Evolutionary conservation across 345 rosid species (phyloP).

Genomic region (Combretum micranthum): DNA sequence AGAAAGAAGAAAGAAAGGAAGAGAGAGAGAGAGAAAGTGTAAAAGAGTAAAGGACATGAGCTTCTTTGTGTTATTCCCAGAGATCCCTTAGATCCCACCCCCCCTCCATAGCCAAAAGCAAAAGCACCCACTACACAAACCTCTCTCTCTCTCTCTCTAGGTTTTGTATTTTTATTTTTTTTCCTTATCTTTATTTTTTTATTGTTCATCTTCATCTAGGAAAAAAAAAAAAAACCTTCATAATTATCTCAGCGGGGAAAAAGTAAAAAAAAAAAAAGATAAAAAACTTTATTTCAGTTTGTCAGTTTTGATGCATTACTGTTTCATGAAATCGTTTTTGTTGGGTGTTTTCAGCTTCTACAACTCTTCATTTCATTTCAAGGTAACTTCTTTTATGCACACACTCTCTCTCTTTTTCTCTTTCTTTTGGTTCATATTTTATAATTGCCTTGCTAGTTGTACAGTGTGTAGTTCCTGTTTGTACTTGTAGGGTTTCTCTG

Average conservation of each 20-base stretch:
- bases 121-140: background rate
- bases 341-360: background rate
- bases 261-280: background rate
- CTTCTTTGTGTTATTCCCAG: background rate
- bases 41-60: too few species aligned
- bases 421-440: too few species aligned
- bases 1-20: too few species aligned
- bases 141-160: slow-evolving; percentile 1
- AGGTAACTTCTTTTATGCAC: too few species aligned
- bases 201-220: background rate
- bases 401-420: too few species aligned
- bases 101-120: background rate
- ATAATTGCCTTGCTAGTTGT: too few species aligned
- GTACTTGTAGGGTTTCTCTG: background rate
- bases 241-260: rapidly evolving
- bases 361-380: background rate
- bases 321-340: background rate
- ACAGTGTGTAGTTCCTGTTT: too few species aligned
- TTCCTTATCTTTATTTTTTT: too few species aligned
- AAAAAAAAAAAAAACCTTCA: too few species aligned
- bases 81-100: slow-evolving; percentile 9
- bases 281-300: background rate
- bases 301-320: background rate
- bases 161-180: too few species aligned
- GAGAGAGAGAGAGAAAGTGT: too few species aligned